These are phyloP conservation scores for Clausena lansium DNA, from an alignment of 345 rosid genomes.

Conservation along the genomic window DNA sequence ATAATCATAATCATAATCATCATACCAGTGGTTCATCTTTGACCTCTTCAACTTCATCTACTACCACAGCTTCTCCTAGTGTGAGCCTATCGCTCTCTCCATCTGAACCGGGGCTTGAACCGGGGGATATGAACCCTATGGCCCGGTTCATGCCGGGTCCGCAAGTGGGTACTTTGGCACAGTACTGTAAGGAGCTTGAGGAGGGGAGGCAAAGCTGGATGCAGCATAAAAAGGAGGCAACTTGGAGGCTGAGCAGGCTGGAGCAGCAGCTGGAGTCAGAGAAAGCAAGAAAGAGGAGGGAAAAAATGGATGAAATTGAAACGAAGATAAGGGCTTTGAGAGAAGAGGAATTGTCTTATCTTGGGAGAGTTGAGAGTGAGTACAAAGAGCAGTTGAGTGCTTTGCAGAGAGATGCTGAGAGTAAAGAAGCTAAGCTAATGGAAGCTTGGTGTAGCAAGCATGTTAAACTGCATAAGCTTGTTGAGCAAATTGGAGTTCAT, in stretches of 20 bases:
- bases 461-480: slow-evolving; percentile 17
- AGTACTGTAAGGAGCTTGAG: slow-evolving; percentile 26
- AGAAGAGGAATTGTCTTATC: slow-evolving; percentile 21
- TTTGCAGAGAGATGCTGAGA: slow-evolving; percentile 22
- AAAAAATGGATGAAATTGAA: slow-evolving; percentile 28
- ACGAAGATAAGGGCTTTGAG: slow-evolving; percentile 20
- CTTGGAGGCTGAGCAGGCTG: slow-evolving; percentile 30
- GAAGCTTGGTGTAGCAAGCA: slow-evolving; percentile 28
- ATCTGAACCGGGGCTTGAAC: slow-evolving; percentile 11
- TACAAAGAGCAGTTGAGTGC: slow-evolving; percentile 18
- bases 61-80: slow-evolving; percentile 19
- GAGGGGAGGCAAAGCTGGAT: slow-evolving; percentile 30
- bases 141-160: slow-evolving; percentile 12
- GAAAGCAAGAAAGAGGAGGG: slow-evolving; percentile 24
- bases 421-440: slow-evolving; percentile 20
- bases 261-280: slow-evolving; percentile 29
- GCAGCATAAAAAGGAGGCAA: slow-evolving; percentile 31
- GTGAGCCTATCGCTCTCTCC: slow-evolving; percentile 17
- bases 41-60: slow-evolving; percentile 15
- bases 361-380: slow-evolving; percentile 23
- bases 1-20: background rate
- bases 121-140: background rate
- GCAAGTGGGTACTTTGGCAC: slow-evolving; percentile 12
- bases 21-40: background rate
- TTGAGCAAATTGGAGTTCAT: slow-evolving; percentile 23